phyloP scores from a whole-genome alignment of 2,329 filamentous ascomycete species.

The Cercospora zeina region DNA sequence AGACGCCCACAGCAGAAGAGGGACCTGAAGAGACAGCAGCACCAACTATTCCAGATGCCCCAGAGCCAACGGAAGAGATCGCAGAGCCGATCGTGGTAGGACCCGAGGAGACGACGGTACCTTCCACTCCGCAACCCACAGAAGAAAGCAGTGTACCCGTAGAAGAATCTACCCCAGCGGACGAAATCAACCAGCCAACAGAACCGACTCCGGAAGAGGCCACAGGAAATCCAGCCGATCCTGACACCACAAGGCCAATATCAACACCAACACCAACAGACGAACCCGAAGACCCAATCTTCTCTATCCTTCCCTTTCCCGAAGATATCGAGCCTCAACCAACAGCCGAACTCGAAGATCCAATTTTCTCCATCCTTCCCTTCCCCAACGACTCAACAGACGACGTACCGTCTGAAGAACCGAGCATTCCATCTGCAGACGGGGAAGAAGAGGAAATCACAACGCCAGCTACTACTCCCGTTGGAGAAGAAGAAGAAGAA shows the following conservation, averaged over 20 bases:
- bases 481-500: background rate
- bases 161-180: background rate
- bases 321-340: background rate
- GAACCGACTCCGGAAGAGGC: too few species aligned
- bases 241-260: background rate
- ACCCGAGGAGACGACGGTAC: background rate
- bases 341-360: background rate
- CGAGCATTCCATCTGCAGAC: background rate
- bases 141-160: background rate
- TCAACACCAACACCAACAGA: background rate
- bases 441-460: background rate
- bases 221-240: too few species aligned
- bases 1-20: background rate
- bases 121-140: background rate
- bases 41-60: background rate
- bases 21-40: background rate
- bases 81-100: background rate
- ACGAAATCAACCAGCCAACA: too few species aligned
- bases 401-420: background rate
- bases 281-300: background rate
- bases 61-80: background rate
- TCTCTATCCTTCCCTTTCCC: background rate
- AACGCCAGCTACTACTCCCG: background rate
- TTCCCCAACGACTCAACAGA: background rate
- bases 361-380: background rate